Evolutionary conservation across 495 filamentous ascomycete genomes (phyloP).

Genomic region (Aspergillus baeticus): DNA sequence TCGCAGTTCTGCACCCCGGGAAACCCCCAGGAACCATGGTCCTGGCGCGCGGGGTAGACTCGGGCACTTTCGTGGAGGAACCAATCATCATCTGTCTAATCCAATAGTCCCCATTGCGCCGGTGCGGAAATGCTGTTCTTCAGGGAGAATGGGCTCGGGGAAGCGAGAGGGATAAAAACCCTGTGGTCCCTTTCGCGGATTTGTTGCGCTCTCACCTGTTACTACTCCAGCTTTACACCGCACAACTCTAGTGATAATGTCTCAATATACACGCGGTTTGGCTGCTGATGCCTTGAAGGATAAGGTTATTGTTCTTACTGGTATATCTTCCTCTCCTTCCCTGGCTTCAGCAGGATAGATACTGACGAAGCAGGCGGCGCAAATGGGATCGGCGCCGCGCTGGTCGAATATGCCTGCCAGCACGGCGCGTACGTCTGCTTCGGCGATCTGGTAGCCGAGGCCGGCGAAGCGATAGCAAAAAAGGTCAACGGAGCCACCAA

Average conservation of each 20-base stretch:
- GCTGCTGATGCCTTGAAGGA: constrained; percentile 18
- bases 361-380: constrained; percentile 17
- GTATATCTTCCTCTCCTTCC: constrained; percentile 1
- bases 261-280: not conserved
- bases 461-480: constrained; percentile 4
- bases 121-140: no score
- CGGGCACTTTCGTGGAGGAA: not conserved
- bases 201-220: no score
- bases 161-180: no score
- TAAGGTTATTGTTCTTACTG: constrained; percentile 37
- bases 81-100: not conserved
- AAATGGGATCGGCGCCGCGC: constrained; percentile 38
- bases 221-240: no score
- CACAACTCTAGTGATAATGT: not conserved
- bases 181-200: no score
- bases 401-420: not conserved
- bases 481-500: constrained; percentile 18
- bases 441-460: constrained; percentile 31
- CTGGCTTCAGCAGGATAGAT: not conserved
- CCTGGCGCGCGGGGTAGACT: not conserved
- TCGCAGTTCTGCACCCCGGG: no score
- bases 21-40: no score
- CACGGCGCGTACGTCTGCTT: constrained; percentile 34
- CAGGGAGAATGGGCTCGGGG: no score
- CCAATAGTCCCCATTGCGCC: not conserved